These are phyloP conservation scores for Penicillium sp. DNA, from an alignment of 2,329 filamentous ascomycete species.

Conservation along the genomic window DNA sequence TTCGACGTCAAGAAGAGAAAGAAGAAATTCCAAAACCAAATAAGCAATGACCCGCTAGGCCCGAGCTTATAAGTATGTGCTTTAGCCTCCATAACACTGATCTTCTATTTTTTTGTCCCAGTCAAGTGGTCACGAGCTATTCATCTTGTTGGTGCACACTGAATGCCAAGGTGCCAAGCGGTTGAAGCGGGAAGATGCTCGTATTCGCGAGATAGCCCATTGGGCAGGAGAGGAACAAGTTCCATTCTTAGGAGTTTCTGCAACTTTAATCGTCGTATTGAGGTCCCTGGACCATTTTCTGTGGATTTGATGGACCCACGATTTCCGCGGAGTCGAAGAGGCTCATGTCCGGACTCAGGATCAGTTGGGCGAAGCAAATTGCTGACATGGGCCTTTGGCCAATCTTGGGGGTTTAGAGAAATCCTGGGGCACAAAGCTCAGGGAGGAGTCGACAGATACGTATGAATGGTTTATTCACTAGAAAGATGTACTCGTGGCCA, in stretches of 20 bases:
- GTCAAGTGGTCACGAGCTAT: background rate
- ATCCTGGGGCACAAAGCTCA: too few species aligned
- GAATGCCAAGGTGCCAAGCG: conserved; percentile 7
- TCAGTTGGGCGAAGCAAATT: background rate
- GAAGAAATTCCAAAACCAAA: background rate
- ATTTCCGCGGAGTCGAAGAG: background rate
- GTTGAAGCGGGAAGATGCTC: background rate
- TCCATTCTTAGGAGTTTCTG: background rate
- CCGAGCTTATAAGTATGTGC: background rate
- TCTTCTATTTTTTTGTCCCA: background rate
- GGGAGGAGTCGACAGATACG: too few species aligned
- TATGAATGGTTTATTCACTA: too few species aligned
- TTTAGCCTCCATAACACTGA: background rate
- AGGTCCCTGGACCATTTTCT: background rate
- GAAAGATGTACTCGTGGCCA: too few species aligned
- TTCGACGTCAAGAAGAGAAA: background rate
- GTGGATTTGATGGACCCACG: background rate
- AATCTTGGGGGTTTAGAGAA: too few species aligned
- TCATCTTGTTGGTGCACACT: conserved; percentile 2
- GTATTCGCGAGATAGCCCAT: background rate
- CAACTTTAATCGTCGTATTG: background rate
- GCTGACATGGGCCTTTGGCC: too few species aligned
- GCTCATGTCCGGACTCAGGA: background rate
- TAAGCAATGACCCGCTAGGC: background rate
- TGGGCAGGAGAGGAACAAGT: background rate